Base-by-base conservation (phyloP, 805 yeast genomes). In the Danielozyma ontarioensis region DNA sequence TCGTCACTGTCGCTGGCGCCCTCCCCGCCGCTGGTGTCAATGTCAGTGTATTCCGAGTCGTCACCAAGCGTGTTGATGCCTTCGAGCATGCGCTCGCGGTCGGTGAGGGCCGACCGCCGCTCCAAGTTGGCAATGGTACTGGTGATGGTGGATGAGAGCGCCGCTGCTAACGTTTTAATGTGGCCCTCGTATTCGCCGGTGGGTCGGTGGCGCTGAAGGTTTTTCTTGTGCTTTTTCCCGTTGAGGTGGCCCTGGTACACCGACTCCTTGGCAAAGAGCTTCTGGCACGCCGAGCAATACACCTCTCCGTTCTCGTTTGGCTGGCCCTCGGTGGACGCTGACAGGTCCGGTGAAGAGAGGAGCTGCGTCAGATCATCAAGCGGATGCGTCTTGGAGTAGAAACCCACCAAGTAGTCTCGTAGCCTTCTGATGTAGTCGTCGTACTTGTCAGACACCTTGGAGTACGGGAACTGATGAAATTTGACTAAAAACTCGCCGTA, bases 181-280 rank as follows among this genome's bases (percentile, higher is more conserved):
- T 58, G 45, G 41, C 50, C 64, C 40, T 75, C 79, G n/a, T 55
- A 44, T 26, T 7, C 36, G 17, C 14, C 10, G 27, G 27, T 3
- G 31, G 34, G 22, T 28, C 18, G 18, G 22, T 8, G 21, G 16
- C 43, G 49, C 17, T 40, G 47, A 0, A 45, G 50, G 25, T 76
- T 76, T 44, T 77, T 80, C 36, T 68, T 59, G 51, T 90, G 97
- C 45, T 80, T 80, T 51, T 83, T 84, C 1, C 96, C 95, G 1
- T 47, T 39, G 17, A 86, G 55, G 64, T 90, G 97, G 3, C 74
- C 78, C 3, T 70, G 57, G 50, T 66, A 88, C 0, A 84, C 93
- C 0, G 87, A 59, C 17, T 61, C 61, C 33, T 81, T 80, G 11
- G 83, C 61, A 51, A 85, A 88, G 13, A 47, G 36, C 48, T 76